These are phyloP conservation scores for Hypoxylon fuscum DNA, from an alignment of 495 filamentous ascomycete genomes.

Conservation along the genomic window DNA sequence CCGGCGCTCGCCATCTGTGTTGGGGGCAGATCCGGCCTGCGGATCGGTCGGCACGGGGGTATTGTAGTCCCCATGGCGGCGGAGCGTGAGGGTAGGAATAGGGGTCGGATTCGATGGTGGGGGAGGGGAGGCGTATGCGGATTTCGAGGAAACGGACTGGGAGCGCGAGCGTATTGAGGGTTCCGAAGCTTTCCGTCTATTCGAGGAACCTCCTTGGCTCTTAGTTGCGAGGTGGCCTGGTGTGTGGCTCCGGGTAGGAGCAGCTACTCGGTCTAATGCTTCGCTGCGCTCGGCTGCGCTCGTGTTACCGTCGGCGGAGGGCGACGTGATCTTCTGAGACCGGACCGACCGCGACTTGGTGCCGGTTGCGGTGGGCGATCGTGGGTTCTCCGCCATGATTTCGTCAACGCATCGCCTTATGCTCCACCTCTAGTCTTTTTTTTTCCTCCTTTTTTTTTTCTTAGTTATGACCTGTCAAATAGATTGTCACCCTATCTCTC, in stretches of 20 bases:
- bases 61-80: conserved; percentile 32
- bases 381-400: conserved; percentile 45
- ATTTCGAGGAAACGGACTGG: conserved; percentile 52
- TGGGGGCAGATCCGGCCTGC: conserved; percentile 55
- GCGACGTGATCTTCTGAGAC: conserved; percentile 39
- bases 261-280: conserved; percentile 32
- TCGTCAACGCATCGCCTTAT: conserved; percentile 34
- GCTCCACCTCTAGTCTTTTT: conserved; percentile 11
- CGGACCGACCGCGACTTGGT: conserved; percentile 40
- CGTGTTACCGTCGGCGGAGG: conserved; percentile 33
- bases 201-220: conserved; percentile 49
- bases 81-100: conserved; percentile 39
- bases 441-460: not conserved
- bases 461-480: conserved; percentile 14
- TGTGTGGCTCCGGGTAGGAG: conserved; percentile 60
- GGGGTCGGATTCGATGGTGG: conserved; percentile 32
- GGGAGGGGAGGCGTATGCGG: conserved; percentile 42
- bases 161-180: conserved; percentile 59
- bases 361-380: conserved; percentile 36
- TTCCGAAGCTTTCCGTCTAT: conserved; percentile 57
- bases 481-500: no score
- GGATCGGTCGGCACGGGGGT: conserved; percentile 38
- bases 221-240: conserved; percentile 63
- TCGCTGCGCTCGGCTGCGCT: conserved; percentile 41
- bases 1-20: conserved; percentile 45